Percentiles rank a stretch among this genome's conserved stretches.
Evolutionary conservation across 805 yeast species (phyloP).

Genomic region (Saccharomycopsis capsularis): DNA sequence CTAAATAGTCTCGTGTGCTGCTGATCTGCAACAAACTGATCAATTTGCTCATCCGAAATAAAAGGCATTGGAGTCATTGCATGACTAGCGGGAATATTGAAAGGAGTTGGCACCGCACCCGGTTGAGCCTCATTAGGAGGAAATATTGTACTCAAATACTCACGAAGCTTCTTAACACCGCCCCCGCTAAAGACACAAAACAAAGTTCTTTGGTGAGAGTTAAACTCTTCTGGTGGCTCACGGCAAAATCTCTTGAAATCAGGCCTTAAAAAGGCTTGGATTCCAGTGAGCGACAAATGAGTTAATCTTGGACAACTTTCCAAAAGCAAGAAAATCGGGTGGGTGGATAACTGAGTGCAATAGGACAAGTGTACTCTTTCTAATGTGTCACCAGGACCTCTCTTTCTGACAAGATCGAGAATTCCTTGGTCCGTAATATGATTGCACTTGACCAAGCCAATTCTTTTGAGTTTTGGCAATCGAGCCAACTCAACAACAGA

Average conservation of each 20-base stretch:
- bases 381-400: conserved; percentile 70
- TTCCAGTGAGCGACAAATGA: conserved; percentile 88
- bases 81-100: not conserved
- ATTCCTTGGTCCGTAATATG: conserved; percentile 84
- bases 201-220: conserved; percentile 71
- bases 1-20: not conserved
- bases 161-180: conserved; percentile 74
- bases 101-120: not conserved
- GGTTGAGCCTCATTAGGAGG: conserved; percentile 5
- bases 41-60: not conserved
- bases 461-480: conserved; percentile 75
- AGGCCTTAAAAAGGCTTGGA: conserved; percentile 76
- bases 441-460: conserved; percentile 88
- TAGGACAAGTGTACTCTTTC: conserved; percentile 93
- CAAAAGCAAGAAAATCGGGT: conserved; percentile 68
- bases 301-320: conserved; percentile 80
- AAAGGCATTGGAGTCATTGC: not conserved
- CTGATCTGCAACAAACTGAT: not conserved
- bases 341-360: conserved; percentile 72
- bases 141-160: conserved; percentile 37
- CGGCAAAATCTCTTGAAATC: conserved; percentile 86
- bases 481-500: conserved; percentile 70
- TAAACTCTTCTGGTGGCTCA: conserved; percentile 88
- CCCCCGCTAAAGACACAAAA: conserved; percentile 93
- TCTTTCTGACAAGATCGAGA: conserved; percentile 54